Conservation (phyloP, 2,329 filamentous ascomycete species). For the Keithomyces neogunnii region DNA sequence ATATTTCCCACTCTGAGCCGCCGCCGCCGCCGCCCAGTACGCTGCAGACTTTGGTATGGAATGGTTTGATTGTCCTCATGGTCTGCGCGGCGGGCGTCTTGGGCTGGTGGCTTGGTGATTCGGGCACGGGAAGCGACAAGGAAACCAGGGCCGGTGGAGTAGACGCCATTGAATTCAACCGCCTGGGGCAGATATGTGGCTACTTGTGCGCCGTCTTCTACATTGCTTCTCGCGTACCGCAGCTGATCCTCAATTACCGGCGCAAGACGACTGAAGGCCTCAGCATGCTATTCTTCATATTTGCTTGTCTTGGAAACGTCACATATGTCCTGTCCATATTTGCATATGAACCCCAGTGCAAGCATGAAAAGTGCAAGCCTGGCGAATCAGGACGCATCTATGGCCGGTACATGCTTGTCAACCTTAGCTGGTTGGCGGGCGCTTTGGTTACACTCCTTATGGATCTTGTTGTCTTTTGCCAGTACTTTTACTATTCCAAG, state of each 20-base stretch:
- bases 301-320: conserved; percentile 90
- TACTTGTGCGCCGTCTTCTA: conserved; percentile 88
- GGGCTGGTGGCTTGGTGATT: conserved; percentile 68
- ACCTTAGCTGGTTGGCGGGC: conserved; percentile 82
- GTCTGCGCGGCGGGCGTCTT: conserved; percentile 76
- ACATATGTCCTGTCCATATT: conserved; percentile 91
- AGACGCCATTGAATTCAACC: conserved; percentile 56
- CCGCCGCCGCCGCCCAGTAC: conserved; percentile 40
- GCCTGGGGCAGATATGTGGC: conserved; percentile 82
- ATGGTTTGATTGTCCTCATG: conserved; percentile 65
- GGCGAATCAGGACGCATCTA: conserved; percentile 65
- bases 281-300: conserved; percentile 90
- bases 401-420: conserved; percentile 76
- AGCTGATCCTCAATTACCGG: conserved; percentile 84
- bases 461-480: conserved; percentile 78
- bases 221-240: conserved; percentile 80
- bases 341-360: conserved; percentile 73
- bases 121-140: conserved; percentile 28
- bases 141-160: conserved; percentile 30
- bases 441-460: conserved; percentile 80
- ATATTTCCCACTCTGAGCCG: conserved; percentile 44
- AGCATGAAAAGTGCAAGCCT: conserved; percentile 42
- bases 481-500: conserved; percentile 76
- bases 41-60: conserved; percentile 59
- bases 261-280: conserved; percentile 91